Percentiles rank a stretch among this genome's conserved stretches.
These are phyloP conservation scores for Aspergillus sp. DNA, from an alignment of 2,329 filamentous ascomycete species.

Conservation along the genomic window DNA sequence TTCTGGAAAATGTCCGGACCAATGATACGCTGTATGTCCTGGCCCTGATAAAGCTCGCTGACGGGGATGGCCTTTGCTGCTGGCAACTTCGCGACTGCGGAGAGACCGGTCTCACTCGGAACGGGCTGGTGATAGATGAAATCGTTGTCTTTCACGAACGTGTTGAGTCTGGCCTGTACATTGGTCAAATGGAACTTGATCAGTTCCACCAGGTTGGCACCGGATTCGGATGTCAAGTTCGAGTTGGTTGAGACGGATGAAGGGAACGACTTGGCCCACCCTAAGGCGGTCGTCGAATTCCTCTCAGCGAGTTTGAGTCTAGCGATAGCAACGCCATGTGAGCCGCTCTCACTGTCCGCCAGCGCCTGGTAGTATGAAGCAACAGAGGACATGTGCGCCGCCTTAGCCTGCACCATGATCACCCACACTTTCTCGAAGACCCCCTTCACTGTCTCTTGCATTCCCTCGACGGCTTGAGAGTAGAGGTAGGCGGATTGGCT, in stretches of 20 bases:
- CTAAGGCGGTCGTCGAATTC: slow-evolving; percentile 74
- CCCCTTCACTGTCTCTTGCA: slow-evolving; percentile 86
- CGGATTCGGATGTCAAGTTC: slow-evolving; percentile 80
- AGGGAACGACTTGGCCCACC: slow-evolving; percentile 76
- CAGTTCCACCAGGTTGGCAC: slow-evolving; percentile 70
- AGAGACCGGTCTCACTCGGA: slow-evolving; percentile 77
- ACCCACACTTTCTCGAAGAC: slow-evolving; percentile 96
- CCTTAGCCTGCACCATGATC: slow-evolving; percentile 69
- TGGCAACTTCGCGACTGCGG: slow-evolving; percentile 82
- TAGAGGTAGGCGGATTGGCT: slow-evolving; percentile 90
- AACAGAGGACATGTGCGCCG: slow-evolving; percentile 76
- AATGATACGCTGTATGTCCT: slow-evolving; percentile 95
- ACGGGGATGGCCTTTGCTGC: slow-evolving; percentile 97
- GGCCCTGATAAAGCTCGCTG: slow-evolving; percentile 91
- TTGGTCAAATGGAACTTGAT: slow-evolving; percentile 77
- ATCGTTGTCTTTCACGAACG: slow-evolving; percentile 88
- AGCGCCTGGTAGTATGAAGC: slow-evolving; percentile 93
- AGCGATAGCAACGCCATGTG: slow-evolving; percentile 80
- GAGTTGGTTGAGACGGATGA: slow-evolving; percentile 74
- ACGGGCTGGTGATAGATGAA: slow-evolving; percentile 97
- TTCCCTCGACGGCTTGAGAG: slow-evolving; percentile 80
- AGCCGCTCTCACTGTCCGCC: slow-evolving; percentile 83
- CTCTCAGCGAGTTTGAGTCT: slow-evolving; percentile 78
- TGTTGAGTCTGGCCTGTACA: slow-evolving; percentile 75
- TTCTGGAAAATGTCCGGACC: slow-evolving; percentile 96